A percentile compares a stretch with the other conserved stretches of the same genome.
These are phyloP conservation scores for Wickerhamomyces bisporus DNA, from an alignment of 805 yeast species.

Conservation along the genomic window DNA sequence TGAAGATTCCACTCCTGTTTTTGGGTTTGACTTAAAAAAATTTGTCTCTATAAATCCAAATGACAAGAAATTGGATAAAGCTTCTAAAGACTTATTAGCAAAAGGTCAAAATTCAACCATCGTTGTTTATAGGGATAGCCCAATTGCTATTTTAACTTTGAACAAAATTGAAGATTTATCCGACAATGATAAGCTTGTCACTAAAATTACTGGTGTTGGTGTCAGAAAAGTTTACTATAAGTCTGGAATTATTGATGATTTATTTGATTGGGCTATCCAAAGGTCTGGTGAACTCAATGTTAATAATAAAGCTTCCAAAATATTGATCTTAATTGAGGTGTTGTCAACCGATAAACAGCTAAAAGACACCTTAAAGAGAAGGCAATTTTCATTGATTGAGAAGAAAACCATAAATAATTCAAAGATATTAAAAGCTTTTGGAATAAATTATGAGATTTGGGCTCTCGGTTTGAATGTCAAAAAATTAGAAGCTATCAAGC, in stretches of 20 bases:
- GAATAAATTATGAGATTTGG: conserved; percentile 20
- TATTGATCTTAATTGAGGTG: conserved; percentile 41
- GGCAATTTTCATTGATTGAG: conserved; percentile 39
- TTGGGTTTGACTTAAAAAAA: conserved; percentile 47
- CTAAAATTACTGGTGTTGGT: conserved; percentile 53
- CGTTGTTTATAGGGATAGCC: conserved; percentile 60
- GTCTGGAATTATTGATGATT: conserved; percentile 59
- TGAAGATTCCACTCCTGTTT: conserved; percentile 33
- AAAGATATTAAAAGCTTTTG: conserved; percentile 12
- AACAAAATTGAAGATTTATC: conserved; percentile 39
- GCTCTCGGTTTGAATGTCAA: conserved; percentile 19
- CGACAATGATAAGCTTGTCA: conserved; percentile 37
- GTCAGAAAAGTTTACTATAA: conserved; percentile 63
- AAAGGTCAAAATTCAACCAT: conserved; percentile 47
- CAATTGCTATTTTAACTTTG: conserved; percentile 56
- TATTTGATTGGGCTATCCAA: conserved; percentile 54
- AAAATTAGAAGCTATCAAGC: conserved; percentile 13
- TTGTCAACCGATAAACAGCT: conserved; percentile 46
- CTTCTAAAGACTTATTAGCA: conserved; percentile 25
- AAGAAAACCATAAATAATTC: conserved; percentile 9
- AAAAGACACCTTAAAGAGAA: conserved; percentile 31
- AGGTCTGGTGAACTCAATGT: conserved; percentile 40
- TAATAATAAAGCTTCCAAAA: conserved; percentile 23
- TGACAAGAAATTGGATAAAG: conserved; percentile 17
- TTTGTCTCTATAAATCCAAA: conserved; percentile 33